Conservation (phyloP, 331 rosid genomes). For the Quercus lobata region DNA sequence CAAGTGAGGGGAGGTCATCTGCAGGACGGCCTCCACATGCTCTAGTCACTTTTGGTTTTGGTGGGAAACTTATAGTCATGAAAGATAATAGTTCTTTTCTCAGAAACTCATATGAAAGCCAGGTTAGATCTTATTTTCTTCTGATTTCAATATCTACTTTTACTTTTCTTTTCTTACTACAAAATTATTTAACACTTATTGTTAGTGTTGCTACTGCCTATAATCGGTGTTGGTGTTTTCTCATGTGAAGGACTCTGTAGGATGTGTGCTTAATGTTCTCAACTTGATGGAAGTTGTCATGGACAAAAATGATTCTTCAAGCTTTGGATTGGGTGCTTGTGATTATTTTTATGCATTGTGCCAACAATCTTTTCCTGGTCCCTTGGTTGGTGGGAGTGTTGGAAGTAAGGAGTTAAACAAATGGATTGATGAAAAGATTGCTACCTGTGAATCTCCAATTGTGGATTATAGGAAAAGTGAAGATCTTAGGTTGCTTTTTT, state of each 20-base stretch:
- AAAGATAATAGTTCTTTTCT: conserved; percentile 13
- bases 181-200: neutral
- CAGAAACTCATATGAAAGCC: conserved; percentile 18
- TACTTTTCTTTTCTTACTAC: neutral
- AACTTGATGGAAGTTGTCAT: conserved; percentile 25
- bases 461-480: conserved; percentile 6
- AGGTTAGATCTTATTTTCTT: conserved; percentile 18
- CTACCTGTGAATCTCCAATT: conserved; percentile 1
- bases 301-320: conserved; percentile 13
- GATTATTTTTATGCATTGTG: conserved; percentile 24
- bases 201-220: neutral
- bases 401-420: conserved; percentile 25
- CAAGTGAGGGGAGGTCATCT: conserved; percentile 19
- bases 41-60: conserved; percentile 32
- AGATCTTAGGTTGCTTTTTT: conserved; percentile 22
- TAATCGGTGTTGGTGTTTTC: neutral
- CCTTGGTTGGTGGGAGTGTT: conserved; percentile 26
- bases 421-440: conserved; percentile 30
- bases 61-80: conserved; percentile 31
- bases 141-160: neutral
- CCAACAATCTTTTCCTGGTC: conserved; percentile 29
- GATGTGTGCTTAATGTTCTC: conserved; percentile 23
- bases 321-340: conserved; percentile 14
- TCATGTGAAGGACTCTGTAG: conserved; percentile 25
- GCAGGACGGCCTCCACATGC: conserved; percentile 34